A percentile compares a stretch with the other conserved stretches of the same genome.
Evolutionary conservation across 352 stramenopile species (phyloP).

Genomic region (Phytophthora citrophthora): DNA sequence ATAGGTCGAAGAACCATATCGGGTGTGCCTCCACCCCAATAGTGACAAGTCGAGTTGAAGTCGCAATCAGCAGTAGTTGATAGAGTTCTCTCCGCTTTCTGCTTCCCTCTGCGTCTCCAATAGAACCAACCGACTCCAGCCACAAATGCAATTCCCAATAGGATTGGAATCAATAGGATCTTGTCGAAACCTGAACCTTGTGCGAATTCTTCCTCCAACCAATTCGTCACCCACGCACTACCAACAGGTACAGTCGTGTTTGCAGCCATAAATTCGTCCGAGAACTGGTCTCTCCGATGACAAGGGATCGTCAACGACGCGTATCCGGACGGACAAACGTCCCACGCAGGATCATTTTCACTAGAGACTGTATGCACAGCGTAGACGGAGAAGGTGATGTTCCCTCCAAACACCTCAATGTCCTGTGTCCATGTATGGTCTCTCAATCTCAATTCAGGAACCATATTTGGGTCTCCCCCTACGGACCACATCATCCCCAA

Average conservation of each 20-base stretch:
- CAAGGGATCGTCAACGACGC: slow-evolving; percentile 24
- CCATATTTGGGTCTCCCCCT: slow-evolving; percentile 23
- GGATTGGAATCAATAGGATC: slow-evolving; percentile 18
- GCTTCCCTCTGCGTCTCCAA: slow-evolving; percentile 11
- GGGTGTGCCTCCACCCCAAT: slow-evolving; percentile 1
- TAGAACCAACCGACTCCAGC: slow-evolving; percentile 6
- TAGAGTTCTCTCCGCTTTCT: slow-evolving; percentile 6
- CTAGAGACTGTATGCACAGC: slow-evolving; percentile 24
- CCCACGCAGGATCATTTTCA: slow-evolving; percentile 16
- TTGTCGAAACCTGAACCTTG: slow-evolving; percentile 8
- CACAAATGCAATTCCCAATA: not conserved
- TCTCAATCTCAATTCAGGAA: slow-evolving; percentile 17
- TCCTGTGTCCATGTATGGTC: slow-evolving; percentile 32
- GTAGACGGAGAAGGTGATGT: slow-evolving; percentile 31
- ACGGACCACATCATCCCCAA: slow-evolving; percentile 40
- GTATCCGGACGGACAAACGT: slow-evolving; percentile 27
- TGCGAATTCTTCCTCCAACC: slow-evolving; percentile 26
- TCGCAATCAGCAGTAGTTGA: slow-evolving; percentile 4
- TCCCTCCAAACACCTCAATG: slow-evolving; percentile 14
- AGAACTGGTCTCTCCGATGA: slow-evolving; percentile 15
- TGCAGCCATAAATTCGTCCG: slow-evolving; percentile 21
- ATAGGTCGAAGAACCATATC: slow-evolving; percentile 12
- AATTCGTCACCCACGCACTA: slow-evolving; percentile 25
- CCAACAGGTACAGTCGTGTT: slow-evolving; percentile 9
- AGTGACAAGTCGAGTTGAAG: slow-evolving; percentile 12